A percentile compares a stretch with the other conserved stretches of the same genome.
Evolutionary conservation across 1,139 yeast genomes (phyloP).

Genomic region (Eremothecium coryli): DNA sequence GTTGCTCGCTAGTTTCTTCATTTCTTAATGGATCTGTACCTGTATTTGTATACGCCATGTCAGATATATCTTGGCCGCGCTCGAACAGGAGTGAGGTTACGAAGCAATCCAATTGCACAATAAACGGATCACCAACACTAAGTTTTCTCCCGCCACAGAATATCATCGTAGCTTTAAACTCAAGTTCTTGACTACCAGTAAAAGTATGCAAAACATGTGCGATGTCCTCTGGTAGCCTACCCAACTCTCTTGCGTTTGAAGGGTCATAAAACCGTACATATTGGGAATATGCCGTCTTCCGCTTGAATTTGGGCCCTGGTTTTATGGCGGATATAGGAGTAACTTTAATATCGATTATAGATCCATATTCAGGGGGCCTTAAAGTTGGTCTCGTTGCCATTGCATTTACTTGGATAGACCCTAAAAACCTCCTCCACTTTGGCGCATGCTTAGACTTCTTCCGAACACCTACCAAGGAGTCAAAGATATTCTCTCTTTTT

Average conservation of each 20-base stretch:
- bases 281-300: constrained; percentile 17
- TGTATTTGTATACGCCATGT: not conserved
- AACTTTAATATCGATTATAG: constrained; percentile 35
- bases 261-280: constrained; percentile 24
- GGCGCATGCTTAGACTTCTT: constrained; percentile 9
- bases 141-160: constrained; percentile 45
- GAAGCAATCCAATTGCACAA: constrained; percentile 54
- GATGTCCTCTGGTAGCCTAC: constrained; percentile 64
- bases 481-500: not conserved
- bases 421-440: constrained; percentile 44
- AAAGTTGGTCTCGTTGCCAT: constrained; percentile 78
- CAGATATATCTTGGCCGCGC: constrained; percentile 1
- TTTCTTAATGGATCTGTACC: constrained; percentile 39
- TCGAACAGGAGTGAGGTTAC: constrained; percentile 47
- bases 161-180: constrained; percentile 52
- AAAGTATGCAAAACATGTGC: constrained; percentile 64
- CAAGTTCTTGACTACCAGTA: constrained; percentile 46
- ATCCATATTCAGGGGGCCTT: constrained; percentile 43
- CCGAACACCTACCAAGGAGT: not conserved
- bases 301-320: constrained; percentile 6
- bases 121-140: constrained; percentile 65
- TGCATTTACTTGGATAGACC: constrained; percentile 63
- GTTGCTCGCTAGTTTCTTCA: constrained; percentile 39
- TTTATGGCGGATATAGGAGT: no score
- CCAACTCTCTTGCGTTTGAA: constrained; percentile 47